Evolutionary conservation across 176 grass and related monocot genomes (phyloP).

Genomic region (Oryza meyeriana): DNA sequence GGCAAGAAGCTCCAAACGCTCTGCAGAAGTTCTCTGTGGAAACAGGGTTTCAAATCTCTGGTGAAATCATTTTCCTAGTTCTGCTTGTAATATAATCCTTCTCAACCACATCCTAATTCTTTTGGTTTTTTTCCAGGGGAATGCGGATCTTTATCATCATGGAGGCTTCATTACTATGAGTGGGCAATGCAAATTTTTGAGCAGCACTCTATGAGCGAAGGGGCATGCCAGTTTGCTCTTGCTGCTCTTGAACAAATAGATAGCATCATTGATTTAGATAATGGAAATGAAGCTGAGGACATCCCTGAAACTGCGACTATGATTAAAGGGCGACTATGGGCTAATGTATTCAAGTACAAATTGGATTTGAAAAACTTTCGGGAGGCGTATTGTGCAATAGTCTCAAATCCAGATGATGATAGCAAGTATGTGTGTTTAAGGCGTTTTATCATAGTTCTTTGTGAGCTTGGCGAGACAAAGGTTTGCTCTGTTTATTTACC

Average conservation of each 20-base stretch:
- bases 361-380: slow-evolving; percentile 83
- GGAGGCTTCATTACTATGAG: slow-evolving; percentile 92
- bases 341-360: slow-evolving; percentile 84
- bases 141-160: slow-evolving; percentile 51
- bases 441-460: slow-evolving; percentile 94
- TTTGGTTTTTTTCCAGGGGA: slow-evolving; percentile 49
- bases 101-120: slow-evolving; percentile 6
- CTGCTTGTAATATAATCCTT: slow-evolving; percentile 16
- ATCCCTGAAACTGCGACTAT: slow-evolving; percentile 53
- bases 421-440: slow-evolving; percentile 90
- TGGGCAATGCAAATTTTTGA: slow-evolving; percentile 92
- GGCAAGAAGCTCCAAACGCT: slow-evolving; percentile 58
- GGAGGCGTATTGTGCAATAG: slow-evolving; percentile 87
- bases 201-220: slow-evolving; percentile 72
- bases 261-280: slow-evolving; percentile 32
- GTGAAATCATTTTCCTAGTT: slow-evolving; percentile 43
- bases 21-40: slow-evolving; percentile 63
- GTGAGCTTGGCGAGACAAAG: slow-evolving; percentile 82
- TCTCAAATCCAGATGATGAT: slow-evolving; percentile 86
- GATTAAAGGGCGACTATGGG: slow-evolving; percentile 79
- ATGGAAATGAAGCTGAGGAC: slow-evolving; percentile 42
- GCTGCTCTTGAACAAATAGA: slow-evolving; percentile 95
- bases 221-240: slow-evolving; percentile 85
- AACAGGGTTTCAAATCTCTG: slow-evolving; percentile 77
- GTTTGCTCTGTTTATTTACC: slow-evolving; percentile 49